Evolutionary conservation across 768 basidiomycete species (phyloP).

Genomic region (Lyophyllum atratum): DNA sequence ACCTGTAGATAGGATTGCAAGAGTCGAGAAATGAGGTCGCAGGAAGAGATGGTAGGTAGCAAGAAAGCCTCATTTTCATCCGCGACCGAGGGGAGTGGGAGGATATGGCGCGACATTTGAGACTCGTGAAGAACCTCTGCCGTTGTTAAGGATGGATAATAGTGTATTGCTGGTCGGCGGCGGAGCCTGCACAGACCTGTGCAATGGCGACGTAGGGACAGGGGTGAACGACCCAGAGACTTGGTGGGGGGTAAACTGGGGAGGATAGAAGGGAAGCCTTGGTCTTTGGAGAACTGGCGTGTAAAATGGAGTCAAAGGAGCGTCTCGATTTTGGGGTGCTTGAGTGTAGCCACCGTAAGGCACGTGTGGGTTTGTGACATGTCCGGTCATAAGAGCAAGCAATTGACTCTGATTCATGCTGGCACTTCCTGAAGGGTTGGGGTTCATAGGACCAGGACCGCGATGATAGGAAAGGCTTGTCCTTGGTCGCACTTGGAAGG

Average conservation of each 20-base stretch:
- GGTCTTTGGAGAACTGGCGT: not conserved
- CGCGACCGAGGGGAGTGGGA: not conserved
- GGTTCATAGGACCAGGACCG: conserved; percentile 30
- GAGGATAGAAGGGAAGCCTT: not conserved
- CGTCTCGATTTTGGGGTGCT: not conserved
- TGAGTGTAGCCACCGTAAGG: not conserved
- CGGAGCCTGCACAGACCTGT: not conserved
- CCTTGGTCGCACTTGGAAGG: conserved; percentile 48
- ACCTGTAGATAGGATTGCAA: not conserved
- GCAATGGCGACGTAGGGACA: not conserved
- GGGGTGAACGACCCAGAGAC: not conserved
- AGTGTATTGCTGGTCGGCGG: conserved; percentile 13
- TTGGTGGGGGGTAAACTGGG: not conserved
- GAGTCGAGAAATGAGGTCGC: not conserved
- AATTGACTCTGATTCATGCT: conserved; percentile 58
- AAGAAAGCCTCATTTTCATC: not conserved
- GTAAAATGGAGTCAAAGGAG: not conserved
- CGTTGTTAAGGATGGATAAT: conserved; percentile 19
- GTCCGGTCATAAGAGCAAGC: conserved; percentile 42
- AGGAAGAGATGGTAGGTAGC: not conserved
- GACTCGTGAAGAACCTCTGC: conserved; percentile 9
- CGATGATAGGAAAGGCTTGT: conserved; percentile 48
- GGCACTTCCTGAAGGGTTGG: conserved; percentile 32
- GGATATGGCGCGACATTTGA: conserved; percentile 5
- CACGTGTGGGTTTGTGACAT: conserved; percentile 7